phyloP scores from a whole-genome alignment of 1,284 basidiomycete genomes.

The Chiua sp. region DNA sequence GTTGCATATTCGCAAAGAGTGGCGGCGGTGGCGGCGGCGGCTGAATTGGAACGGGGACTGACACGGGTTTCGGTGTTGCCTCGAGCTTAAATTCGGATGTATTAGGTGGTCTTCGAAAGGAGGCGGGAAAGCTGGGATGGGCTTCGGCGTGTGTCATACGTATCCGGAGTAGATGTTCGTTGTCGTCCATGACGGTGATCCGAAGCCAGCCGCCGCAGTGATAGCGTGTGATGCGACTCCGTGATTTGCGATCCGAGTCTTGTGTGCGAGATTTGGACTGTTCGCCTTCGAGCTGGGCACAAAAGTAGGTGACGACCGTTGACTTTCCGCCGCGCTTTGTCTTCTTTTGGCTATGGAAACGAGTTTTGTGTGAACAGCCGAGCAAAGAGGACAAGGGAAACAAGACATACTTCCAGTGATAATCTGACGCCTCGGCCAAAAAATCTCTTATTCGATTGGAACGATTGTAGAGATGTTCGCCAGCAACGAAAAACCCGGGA shows the following conservation, averaged over 20 bases:
- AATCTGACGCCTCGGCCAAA: slow-evolving; percentile 40
- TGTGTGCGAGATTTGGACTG: slow-evolving; percentile 38
- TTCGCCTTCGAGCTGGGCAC: slow-evolving; percentile 39
- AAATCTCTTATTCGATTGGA: slow-evolving; percentile 40
- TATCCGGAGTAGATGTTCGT: slow-evolving; percentile 39
- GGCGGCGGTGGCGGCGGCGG: slow-evolving; percentile 20
- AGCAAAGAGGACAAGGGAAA: background rate
- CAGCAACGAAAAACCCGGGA: slow-evolving; percentile 35
- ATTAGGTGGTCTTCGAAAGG: slow-evolving; percentile 37
- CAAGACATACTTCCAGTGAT: slow-evolving; percentile 39
- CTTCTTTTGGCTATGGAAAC: slow-evolving; percentile 34
- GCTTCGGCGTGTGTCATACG: slow-evolving; percentile 42
- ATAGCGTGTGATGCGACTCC: slow-evolving; percentile 39
- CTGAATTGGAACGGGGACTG: slow-evolving; percentile 11
- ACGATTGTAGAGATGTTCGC: slow-evolving; percentile 40
- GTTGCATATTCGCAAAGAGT: slow-evolving; percentile 31
- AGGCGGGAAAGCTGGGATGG: slow-evolving; percentile 37
- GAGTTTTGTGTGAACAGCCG: background rate
- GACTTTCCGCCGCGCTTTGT: slow-evolving; percentile 40
- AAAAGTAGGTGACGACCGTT: slow-evolving; percentile 41
- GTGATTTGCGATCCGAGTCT: slow-evolving; percentile 39
- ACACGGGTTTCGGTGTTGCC: slow-evolving; percentile 27
- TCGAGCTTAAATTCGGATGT: slow-evolving; percentile 40
- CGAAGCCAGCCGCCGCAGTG: slow-evolving; percentile 42
- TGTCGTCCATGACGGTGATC: slow-evolving; percentile 42